Evolutionary conservation across 2,329 filamentous ascomycete species (phyloP).

Genomic region (Aspergillus udagawae): DNA sequence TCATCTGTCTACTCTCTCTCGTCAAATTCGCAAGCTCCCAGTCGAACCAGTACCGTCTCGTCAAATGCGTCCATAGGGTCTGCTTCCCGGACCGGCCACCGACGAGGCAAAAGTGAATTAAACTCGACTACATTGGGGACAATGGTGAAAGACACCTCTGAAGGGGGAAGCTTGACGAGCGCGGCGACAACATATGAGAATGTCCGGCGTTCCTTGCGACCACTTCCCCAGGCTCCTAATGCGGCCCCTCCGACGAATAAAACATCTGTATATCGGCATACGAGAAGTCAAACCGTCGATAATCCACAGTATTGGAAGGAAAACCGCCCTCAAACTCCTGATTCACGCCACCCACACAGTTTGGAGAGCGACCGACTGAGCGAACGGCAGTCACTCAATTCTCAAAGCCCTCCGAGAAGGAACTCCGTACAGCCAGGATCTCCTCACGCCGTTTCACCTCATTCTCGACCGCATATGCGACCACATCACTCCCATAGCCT

Average conservation of each 20-base stretch:
- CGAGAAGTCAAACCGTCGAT: constrained; percentile 63
- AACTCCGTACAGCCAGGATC: constrained; percentile 22
- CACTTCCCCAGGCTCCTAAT: constrained; percentile 64
- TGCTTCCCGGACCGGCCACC: constrained; percentile 52
- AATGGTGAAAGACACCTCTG: constrained; percentile 17
- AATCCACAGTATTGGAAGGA: constrained; percentile 41
- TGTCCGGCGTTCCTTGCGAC: constrained; percentile 72
- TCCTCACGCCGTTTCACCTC: constrained; percentile 25
- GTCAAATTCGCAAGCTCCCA: constrained; percentile 49
- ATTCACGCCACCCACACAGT: constrained; percentile 22
- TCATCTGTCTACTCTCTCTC: constrained; percentile 51
- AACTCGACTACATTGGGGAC: constrained; percentile 48
- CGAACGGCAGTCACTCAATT: constrained; percentile 17
- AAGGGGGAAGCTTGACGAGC: constrained; percentile 27
- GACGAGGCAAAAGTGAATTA: constrained; percentile 72
- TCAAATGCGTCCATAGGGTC: constrained; percentile 66
- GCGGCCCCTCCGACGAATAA: constrained; percentile 37
- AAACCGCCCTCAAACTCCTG: constrained; percentile 29
- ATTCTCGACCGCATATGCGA: constrained; percentile 24
- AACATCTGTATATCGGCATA: constrained; percentile 35
- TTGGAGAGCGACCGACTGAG: constrained; percentile 28
- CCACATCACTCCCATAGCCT: constrained; percentile 28
- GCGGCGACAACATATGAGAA: constrained; percentile 67
- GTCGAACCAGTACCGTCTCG: constrained; percentile 65
- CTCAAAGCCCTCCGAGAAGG: constrained; percentile 20